Percentiles rank a stretch among this genome's conserved stretches.
Evolutionary conservation across 2,329 filamentous ascomycete species (phyloP).

Genomic region (Lomentospora prolificans): DNA sequence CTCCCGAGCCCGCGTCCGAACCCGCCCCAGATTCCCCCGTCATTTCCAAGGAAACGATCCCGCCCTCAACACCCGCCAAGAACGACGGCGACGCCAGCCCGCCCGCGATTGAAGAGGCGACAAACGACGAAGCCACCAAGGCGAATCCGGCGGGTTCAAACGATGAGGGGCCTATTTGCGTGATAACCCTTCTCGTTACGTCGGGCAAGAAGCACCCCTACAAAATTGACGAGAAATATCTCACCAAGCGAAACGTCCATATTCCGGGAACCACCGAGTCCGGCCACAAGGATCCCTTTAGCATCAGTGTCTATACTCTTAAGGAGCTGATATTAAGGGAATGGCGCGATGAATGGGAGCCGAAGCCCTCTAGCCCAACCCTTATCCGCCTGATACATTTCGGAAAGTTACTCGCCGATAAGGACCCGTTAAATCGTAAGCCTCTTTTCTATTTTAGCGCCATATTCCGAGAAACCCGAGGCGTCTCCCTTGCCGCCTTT

Average conservation of each 20-base stretch:
- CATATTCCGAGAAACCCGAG: no score
- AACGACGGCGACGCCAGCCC: constrained; percentile 20
- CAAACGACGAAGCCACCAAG: constrained; percentile 29
- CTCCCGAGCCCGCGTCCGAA: background rate
- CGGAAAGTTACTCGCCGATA: constrained; percentile 83
- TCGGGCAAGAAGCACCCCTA: constrained; percentile 80
- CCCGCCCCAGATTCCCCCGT: background rate
- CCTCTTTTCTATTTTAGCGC: constrained; percentile 12
- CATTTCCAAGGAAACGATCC: constrained; percentile 16
- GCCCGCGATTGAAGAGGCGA: constrained; percentile 30
- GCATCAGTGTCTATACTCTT: constrained; percentile 84
- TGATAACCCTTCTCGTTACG: constrained; percentile 75
- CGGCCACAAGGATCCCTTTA: constrained; percentile 65
- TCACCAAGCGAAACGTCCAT: constrained; percentile 68
- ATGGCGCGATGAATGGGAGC: constrained; percentile 89
- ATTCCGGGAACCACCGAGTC: constrained; percentile 55
- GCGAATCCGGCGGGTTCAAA: constrained; percentile 20
- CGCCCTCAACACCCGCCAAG: constrained; percentile 21
- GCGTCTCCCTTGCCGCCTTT: no score
- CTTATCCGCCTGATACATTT: constrained; percentile 88
- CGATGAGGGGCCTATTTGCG: constrained; percentile 39
- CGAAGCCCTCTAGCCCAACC: constrained; percentile 74
- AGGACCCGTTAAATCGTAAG: constrained; percentile 73
- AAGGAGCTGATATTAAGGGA: constrained; percentile 91
- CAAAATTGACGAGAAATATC: constrained; percentile 78